Evolutionary conservation across 495 filamentous ascomycete genomes (phyloP).

Genomic region (Friedmanniomyces endolithicus): DNA sequence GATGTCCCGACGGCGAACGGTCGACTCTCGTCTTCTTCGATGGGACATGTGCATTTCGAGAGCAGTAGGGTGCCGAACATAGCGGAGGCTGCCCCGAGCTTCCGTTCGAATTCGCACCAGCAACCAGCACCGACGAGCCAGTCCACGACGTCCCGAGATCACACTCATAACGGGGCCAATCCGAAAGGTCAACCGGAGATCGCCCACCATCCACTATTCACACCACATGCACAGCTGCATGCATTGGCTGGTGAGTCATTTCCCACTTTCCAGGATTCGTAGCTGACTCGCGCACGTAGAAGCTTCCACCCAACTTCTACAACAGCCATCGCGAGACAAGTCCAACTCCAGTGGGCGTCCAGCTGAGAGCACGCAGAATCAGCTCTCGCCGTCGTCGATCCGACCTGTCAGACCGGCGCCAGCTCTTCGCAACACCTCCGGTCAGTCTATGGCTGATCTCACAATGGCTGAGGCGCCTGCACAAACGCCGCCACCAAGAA

Average conservation of each 20-base stretch:
- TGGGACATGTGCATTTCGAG: not conserved
- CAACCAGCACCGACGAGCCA: not conserved
- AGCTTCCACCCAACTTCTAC: constrained; percentile 54
- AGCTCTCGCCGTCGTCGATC: constrained; percentile 32
- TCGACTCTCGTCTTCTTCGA: too few relatives aligned
- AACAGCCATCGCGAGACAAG: constrained; percentile 39
- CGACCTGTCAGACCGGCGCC: constrained; percentile 38
- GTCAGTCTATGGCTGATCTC: constrained; percentile 45
- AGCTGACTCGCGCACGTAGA: constrained; percentile 28
- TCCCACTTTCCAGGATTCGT: not conserved
- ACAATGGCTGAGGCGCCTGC: constrained; percentile 44
- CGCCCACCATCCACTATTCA: constrained; percentile 37
- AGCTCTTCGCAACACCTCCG: constrained; percentile 39
- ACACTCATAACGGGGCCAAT: not conserved
- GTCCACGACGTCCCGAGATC: not conserved
- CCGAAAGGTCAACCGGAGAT: constrained; percentile 12
- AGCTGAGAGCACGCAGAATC: constrained; percentile 37
- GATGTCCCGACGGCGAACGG: not conserved
- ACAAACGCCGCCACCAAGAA: constrained; percentile 35
- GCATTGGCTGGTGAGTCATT: constrained; percentile 39
- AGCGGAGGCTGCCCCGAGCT: constrained; percentile 16
- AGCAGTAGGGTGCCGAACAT: constrained; percentile 17
- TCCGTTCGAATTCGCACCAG: constrained; percentile 4
- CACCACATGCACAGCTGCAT: constrained; percentile 53
- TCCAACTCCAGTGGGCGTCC: constrained; percentile 34